Evolutionary conservation across 352 stramenopile genomes (phyloP), one percentile per base, ranked within the genome.

Genomic region (Globisporangium okanoganense): DNA sequence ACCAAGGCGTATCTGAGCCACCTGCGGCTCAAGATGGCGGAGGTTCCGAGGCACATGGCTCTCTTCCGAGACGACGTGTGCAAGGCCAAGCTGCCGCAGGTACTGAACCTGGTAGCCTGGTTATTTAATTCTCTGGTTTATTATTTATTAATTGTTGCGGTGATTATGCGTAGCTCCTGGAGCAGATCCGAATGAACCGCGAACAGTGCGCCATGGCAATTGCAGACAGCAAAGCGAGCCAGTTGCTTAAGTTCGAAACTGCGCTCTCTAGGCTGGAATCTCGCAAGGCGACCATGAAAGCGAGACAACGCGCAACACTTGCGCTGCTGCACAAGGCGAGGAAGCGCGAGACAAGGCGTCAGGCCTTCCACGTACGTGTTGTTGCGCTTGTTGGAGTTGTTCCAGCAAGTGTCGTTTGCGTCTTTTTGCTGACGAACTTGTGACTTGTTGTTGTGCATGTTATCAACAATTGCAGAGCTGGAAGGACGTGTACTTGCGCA

Each of bases 401-500:
- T 9, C 16, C 10, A 45, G 40, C 47, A 24, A 25, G 25, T 16
- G 47, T 54, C 51, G 35, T 27, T 24, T 36, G 16, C 5, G n/a
- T 35, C 3, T 58, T 24, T 13, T 24, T 47, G 20, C 47, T 24
- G 7, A 38, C 6, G 1, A 31, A 24, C 47, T 36, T n/a, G n/a
- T 40, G 3, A 6, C 29, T 61, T 25, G 9, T 47, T 53, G 47
- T 12, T 35, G n/a, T n/a, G n/a, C n/a, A n/a, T 36, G 8, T 38
- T 38, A 18, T 31, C 9, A 35, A 50, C 14, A 38, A 25, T 22
- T 52, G 1, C 41, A 82, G 71, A 64, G 64, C 3, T 90, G 78
- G 76, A 90, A 87, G 44, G 75, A 87, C 9, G 52, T 71, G 6
- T 79, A 82, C 40, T 52, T 88, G 45, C 67, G 76, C 18, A 73